Evolutionary conservation across 1,139 yeast genomes (phyloP).

Genomic region (Protomyces lactucae-debilis): DNA sequence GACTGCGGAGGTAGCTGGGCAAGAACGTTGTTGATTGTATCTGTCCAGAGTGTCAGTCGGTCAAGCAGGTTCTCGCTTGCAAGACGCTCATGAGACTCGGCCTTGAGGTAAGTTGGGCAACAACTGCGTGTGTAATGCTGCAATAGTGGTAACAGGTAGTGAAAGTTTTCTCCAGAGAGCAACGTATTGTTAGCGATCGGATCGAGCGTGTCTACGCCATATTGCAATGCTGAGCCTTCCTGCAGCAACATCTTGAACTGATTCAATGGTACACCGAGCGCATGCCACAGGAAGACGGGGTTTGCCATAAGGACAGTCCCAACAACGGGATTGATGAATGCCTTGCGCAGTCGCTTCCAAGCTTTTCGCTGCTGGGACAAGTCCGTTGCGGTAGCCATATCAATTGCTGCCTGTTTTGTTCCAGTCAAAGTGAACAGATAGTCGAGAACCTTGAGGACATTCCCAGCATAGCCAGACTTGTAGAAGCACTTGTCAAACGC

Average conservation of each 20-base stretch:
- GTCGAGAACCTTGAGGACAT: constrained; percentile 71
- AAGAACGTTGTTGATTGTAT: constrained; percentile 68
- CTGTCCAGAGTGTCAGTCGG: constrained; percentile 72
- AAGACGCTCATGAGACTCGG: constrained; percentile 53
- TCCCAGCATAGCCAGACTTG: constrained; percentile 78
- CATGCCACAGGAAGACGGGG: constrained; percentile 79
- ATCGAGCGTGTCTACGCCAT: constrained; percentile 71
- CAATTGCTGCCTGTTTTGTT: constrained; percentile 49
- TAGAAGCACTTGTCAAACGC: constrained; percentile 53
- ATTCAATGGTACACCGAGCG: constrained; percentile 78
- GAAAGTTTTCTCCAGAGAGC: constrained; percentile 68
- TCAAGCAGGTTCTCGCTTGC: constrained; percentile 46
- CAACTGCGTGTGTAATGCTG: constrained; percentile 59
- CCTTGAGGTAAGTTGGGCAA: constrained; percentile 71
- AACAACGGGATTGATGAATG: constrained; percentile 64
- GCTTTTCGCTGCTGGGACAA: constrained; percentile 57
- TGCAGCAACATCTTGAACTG: constrained; percentile 73
- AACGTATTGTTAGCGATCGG: constrained; percentile 62
- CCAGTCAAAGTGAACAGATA: constrained; percentile 58
- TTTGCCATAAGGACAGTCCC: constrained; percentile 68
- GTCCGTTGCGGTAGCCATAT: constrained; percentile 55
- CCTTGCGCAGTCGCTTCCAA: constrained; percentile 65
- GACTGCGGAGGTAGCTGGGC: constrained; percentile 58
- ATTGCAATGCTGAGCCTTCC: constrained; percentile 53
- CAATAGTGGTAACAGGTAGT: constrained; percentile 63